Base-by-base conservation (phyloP, 1,284 basidiomycete genomes). In the Sporisorium iseilematis-ciliati region DNA sequence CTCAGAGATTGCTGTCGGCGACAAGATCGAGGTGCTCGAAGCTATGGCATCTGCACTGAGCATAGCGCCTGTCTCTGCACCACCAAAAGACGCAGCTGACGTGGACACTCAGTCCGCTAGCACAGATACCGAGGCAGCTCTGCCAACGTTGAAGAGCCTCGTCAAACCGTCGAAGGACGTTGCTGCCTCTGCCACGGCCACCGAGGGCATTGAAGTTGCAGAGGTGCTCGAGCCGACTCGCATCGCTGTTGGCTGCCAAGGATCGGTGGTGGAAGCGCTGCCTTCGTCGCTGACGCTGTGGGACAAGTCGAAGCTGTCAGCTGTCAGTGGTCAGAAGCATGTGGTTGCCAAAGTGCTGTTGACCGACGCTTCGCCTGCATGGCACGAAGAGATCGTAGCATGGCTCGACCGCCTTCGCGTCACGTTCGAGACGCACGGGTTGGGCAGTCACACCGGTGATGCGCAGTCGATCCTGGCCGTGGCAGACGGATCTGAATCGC, bases 251-350 rank as follows among this genome's bases (percentile, higher is more conserved):
- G 79, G 79, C 43, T 79, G 79, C 26, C 76, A 82, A 50, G 78
- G 75, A 11, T 73, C 67, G 12, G 71, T 80, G 20, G 60, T 75
- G 21, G 42, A 68, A 52, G 53, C 78, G 18, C 50, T 65, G 29
- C 75, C 81, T 4, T 66, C 81, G 43, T 71, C 77, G 25, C 61
- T 82, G n/a, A 56, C 33, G 31, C 74, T 78, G 43, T 82, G 81
- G 81, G 79, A 82, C 65, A 82, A 82, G 65, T 71, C 81, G 8
- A 77, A 72, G 48, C 60, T 82, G 4, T 62, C 70, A 18, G 65
- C 79, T 0, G 78, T 76, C 18, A 69, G 79, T 21, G 81, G 80
- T 10, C 68, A 55, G 21, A 80, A 79, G 57, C 62, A 75, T 20
- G 57, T 79, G 5, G 61, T 75, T 1, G 77, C 73, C n/a, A 76